Conservation (phyloP, 495 filamentous ascomycete species). For the Aspergillus bertholletiae region DNA sequence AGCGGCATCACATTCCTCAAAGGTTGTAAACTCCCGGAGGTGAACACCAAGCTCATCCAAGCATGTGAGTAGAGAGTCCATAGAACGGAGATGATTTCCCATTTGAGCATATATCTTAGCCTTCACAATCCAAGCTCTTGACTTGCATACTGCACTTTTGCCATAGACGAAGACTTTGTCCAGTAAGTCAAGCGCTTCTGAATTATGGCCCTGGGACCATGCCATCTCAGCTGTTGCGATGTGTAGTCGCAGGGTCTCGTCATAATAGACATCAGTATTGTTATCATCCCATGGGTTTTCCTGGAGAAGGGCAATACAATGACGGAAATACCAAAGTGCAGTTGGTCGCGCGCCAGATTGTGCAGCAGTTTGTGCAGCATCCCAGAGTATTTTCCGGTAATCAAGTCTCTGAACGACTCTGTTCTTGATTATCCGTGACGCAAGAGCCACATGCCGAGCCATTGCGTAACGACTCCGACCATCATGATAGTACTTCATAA, state of each 20-base stretch:
- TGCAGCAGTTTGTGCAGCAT: conserved; percentile 69
- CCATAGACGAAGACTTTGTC: conserved; percentile 62
- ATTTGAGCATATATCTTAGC: conserved; percentile 70
- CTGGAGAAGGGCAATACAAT: conserved; percentile 74
- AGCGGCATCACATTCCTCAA: conserved; percentile 69
- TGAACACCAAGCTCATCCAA: conserved; percentile 63
- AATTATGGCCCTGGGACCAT: conserved; percentile 66
- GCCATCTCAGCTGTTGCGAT: conserved; percentile 76
- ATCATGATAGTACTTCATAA: conserved; percentile 64
- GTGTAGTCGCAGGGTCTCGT: conserved; percentile 76
- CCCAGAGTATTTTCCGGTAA: conserved; percentile 70
- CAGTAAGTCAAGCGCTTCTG: conserved; percentile 61
- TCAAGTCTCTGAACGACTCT: conserved; percentile 54
- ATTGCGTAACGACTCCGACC: conserved; percentile 63
- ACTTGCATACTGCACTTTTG: conserved; percentile 67
- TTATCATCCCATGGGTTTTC: conserved; percentile 71
- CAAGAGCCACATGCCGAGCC: conserved; percentile 72
- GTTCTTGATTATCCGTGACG: conserved; percentile 66
- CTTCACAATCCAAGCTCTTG: conserved; percentile 72
- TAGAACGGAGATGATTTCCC: conserved; percentile 65
- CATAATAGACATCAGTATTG: conserved; percentile 69
- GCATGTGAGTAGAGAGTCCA: conserved; percentile 63
- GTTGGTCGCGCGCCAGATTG: conserved; percentile 77
- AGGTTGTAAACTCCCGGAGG: conserved; percentile 61
- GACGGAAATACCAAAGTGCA: conserved; percentile 72